A percentile compares a stretch with the other conserved stretches of the same genome.
phyloP scores from a whole-genome alignment of 2,329 filamentous ascomycete genomes.

The Cladobotryum protrusum region DNA sequence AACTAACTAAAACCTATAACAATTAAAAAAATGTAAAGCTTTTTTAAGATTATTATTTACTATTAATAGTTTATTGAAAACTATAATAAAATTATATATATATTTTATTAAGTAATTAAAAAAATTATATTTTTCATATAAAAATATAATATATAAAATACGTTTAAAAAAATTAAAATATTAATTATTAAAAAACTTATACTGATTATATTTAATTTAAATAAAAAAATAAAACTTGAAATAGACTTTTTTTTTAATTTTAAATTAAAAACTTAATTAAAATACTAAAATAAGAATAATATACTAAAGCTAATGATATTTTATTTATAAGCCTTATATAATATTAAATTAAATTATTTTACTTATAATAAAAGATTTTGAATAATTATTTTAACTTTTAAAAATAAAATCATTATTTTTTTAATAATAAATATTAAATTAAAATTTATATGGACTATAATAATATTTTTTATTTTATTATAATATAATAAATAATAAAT shows the following conservation, averaged over 20 bases:
- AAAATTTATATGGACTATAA: background rate
- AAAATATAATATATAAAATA: background rate
- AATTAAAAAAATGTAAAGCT: no score
- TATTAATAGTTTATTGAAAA: background rate
- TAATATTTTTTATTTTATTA: no score
- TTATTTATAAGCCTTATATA: background rate
- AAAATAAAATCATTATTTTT: background rate
- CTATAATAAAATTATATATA: background rate
- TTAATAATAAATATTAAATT: background rate
- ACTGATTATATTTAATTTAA: background rate
- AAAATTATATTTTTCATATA: background rate
- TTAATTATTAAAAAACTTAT: background rate
- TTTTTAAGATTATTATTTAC: background rate
- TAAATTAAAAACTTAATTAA: background rate
- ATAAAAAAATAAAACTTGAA: background rate
- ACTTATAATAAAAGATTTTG: background rate
- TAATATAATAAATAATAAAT: no score
- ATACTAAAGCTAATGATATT: background rate
- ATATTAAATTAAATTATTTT: background rate
- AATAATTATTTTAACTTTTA: background rate
- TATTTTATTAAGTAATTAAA: background rate
- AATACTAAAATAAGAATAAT: background rate
- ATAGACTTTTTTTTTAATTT: background rate
- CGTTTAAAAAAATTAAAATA: background rate
- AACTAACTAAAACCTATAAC: no score